These are phyloP conservation scores for Pezizomycotina sp. DNA, from an alignment of 2,329 filamentous ascomycete genomes.

Conservation along the genomic window DNA sequence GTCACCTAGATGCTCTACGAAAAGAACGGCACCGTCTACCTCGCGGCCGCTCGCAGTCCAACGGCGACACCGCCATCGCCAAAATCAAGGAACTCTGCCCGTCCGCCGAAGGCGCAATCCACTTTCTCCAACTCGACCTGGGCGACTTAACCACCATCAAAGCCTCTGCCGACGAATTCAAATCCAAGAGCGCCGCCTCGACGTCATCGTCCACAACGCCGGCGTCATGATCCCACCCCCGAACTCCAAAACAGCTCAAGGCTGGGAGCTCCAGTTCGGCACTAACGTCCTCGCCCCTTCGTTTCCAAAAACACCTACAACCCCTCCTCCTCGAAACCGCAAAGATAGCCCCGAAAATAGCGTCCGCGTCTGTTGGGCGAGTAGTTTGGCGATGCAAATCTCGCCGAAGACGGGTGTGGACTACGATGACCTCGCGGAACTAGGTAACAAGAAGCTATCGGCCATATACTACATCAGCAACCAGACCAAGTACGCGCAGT, in stretches of 20 bases:
- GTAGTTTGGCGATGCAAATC: constrained; percentile 17
- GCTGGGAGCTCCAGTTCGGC: constrained; percentile 20
- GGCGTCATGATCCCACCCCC: constrained; percentile 32
- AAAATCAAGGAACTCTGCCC: constrained; percentile 30
- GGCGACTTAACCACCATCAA: constrained; percentile 30
- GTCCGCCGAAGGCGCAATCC: constrained; percentile 30
- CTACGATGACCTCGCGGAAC: constrained; percentile 19
- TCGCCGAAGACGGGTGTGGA: constrained; percentile 22
- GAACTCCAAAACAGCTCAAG: constrained; percentile 29
- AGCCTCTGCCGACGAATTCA: constrained; percentile 25
- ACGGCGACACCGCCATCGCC: constrained; percentile 34
- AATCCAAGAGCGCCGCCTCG: constrained; percentile 27
- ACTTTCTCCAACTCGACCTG: constrained; percentile 35
- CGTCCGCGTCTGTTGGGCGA: constrained; percentile 28
- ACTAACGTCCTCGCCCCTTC: constrained; percentile 21
- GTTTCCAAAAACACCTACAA: constrained; percentile 21
- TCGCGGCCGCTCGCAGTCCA: constrained; percentile 37
- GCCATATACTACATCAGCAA: not conserved
- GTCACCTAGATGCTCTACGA: constrained; percentile 39
- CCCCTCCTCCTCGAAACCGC: constrained; percentile 18
- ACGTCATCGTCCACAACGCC: constrained; percentile 35
- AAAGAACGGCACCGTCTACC: constrained; percentile 40
- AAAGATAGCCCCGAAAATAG: constrained; percentile 19
- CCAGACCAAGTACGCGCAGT: constrained; percentile 28
- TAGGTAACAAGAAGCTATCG: constrained; percentile 18